phyloP scores from a whole-genome alignment of 2,329 filamentous ascomycete genomes.

The Penicillium sp. region DNA sequence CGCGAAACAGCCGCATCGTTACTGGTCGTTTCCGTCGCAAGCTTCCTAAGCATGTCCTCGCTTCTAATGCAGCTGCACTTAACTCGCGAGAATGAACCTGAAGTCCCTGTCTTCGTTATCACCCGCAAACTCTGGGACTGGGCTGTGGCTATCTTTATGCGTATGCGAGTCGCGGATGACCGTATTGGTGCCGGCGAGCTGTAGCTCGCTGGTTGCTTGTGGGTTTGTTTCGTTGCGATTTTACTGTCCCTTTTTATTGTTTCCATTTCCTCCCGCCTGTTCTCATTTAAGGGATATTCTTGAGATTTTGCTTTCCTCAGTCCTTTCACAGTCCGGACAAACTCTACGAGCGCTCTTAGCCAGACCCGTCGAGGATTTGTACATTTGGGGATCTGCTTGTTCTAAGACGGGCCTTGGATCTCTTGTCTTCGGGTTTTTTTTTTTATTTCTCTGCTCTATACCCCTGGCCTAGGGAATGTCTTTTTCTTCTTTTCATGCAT shows the following conservation, averaged over 20 bases:
- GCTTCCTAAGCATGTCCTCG: constrained; percentile 70
- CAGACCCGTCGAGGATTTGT: constrained; percentile 7
- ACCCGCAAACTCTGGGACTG: constrained; percentile 43
- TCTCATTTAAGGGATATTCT: constrained; percentile 1
- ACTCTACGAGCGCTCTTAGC: background rate
- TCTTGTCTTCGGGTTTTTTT: background rate
- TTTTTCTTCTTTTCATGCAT: constrained; percentile 2
- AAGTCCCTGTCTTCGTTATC: constrained; percentile 56
- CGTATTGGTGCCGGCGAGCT: constrained; percentile 23
- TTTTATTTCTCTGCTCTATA: constrained; percentile 2
- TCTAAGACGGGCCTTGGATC: background rate
- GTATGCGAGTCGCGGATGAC: constrained; percentile 35
- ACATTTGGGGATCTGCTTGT: constrained; percentile 13
- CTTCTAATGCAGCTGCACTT: constrained; percentile 65
- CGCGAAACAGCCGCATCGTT: constrained; percentile 76
- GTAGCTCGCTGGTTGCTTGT: constrained; percentile 10
- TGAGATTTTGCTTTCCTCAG: background rate
- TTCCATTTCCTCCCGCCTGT: background rate
- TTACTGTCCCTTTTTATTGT: background rate
- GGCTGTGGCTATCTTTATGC: constrained; percentile 34
- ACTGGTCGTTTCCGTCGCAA: constrained; percentile 70
- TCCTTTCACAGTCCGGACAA: background rate
- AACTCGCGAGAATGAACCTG: constrained; percentile 58
- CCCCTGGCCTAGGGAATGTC: constrained; percentile 5
- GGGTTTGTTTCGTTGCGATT: background rate